Evolutionary conservation across 768 basidiomycete genomes (phyloP), one percentile per base, ranked within the genome.

Genomic region (Tricholoma bakamatsutake): DNA sequence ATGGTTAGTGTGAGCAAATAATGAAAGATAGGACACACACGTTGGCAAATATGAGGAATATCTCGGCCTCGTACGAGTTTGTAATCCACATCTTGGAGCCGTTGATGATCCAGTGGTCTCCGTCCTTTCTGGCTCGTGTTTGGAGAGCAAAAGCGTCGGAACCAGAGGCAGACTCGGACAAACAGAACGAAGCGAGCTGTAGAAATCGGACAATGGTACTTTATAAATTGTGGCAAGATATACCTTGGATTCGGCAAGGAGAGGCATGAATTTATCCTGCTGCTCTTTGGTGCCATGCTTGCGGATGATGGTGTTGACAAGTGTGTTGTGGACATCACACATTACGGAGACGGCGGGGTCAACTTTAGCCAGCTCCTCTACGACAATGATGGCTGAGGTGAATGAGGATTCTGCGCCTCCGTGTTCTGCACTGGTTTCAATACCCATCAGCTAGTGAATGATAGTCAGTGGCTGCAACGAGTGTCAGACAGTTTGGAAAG

Each of bases 11-110:
- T n/a, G 33, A 43, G 21, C 9, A 51, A 13, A 35, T 11, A 28
- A 28, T 28, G 34, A 13, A 17, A 37, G 34, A 33, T 51, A 33
- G 54, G 46, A 17, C 35, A 67, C 82, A 57, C 55, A 93, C 92
- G 59, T 92, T 99, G 51, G 97, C 97, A 59, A 99, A 98, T 49
- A 98, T 90, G 61, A 96, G 85, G 76, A 90, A 90, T 39, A 95
- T 79, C 46, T 93, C 90, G 1, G 93, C 93, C 71, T 95, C 93
- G 56, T 84, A 80, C 0, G 93, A 95, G 72, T 98, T 98, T 24
- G 94, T 96, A 57, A 98, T 97, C 94, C 94, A 97, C 94, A 96
- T 95, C 77, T 99, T 99, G 54, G 92, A 91, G n/a, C 97, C 97
- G 62, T 93, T 95, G 52, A 99, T 68, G 30, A 93, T 74, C 81